Evolutionary conservation across 2,329 filamentous ascomycete genomes (phyloP), one percentile per base, ranked within the genome.

Genomic region (Fusarium beomiforme): DNA sequence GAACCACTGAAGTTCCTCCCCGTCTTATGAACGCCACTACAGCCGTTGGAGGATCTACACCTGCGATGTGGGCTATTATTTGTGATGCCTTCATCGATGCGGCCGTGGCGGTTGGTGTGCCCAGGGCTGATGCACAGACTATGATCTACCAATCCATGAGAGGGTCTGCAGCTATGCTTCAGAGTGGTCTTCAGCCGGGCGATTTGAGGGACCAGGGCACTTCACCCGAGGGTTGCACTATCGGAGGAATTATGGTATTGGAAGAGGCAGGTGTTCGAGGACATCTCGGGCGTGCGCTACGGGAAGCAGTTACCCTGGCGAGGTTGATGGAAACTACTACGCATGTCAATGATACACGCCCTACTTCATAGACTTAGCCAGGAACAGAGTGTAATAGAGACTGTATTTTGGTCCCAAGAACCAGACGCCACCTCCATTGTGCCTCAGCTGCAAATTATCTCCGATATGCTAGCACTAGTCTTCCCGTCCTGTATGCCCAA

Each of bases 121-220:
- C 88, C 1, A 77, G 88, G 14, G 84, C 84, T 5, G 83, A 86
- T 70, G 88, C 88, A 1, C 85, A 87, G 65, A 78, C 84, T 6
- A 90, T 90, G 85, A 87, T 88, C 62, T 86, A 86, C 16, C 88
- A 90, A 78, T 86, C 86, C 3, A 88, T 89, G 85, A 81, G 83
- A 50, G 88, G 89, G 1, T 87, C 88, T 0, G 86, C 88, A 0
- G 84, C 83, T 58, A 83, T 90, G 42, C 78, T 89, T 39, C 83
- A 81, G 33, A 78, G 75, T 47, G 87, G 87, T 1, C 83, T 89
- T 69, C 87, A 89, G 71, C 87, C 88, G 0, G 86, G 86, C 1
- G 80, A 88, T n/a, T 74, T 90, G 23, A 83, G 84, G 65, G 88
- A 90, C 54, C 88, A 89, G 77, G 87, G 89, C 0, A 85, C 83